phyloP scores from a whole-genome alignment of 2,329 filamentous ascomycete species.

The Curvularia spicifera region DNA sequence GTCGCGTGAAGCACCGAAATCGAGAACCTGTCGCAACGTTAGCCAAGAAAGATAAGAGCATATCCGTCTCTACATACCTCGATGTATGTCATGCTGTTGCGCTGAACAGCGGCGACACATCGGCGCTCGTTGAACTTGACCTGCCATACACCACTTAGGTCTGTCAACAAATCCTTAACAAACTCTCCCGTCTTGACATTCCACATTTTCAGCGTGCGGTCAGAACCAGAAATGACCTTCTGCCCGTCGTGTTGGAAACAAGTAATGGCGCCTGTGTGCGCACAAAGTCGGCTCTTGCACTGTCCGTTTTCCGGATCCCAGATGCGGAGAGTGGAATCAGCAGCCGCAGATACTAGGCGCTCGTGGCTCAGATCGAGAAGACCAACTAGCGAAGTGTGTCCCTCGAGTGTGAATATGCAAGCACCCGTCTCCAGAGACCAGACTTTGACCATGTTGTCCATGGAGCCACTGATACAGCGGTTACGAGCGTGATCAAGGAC shows the following conservation, averaged over 20 bases:
- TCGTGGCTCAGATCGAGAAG: slow-evolving; percentile 88
- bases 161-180: slow-evolving; percentile 88
- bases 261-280: slow-evolving; percentile 95
- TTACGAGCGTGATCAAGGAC: slow-evolving; percentile 91
- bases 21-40: slow-evolving; percentile 74
- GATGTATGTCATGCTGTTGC: slow-evolving; percentile 90
- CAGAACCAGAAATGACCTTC: slow-evolving; percentile 95
- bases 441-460: slow-evolving; percentile 98
- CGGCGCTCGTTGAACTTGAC: slow-evolving; percentile 95
- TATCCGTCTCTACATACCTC: slow-evolving; percentile 63
- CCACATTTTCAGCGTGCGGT: slow-evolving; percentile 98
- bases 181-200: slow-evolving; percentile 91
- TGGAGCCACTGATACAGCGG: slow-evolving; percentile 95
- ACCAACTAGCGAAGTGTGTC: slow-evolving; percentile 89
- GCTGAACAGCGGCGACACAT: slow-evolving; percentile 95
- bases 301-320: slow-evolving; percentile 95
- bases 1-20: slow-evolving; percentile 93
- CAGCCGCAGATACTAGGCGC: slow-evolving; percentile 90
- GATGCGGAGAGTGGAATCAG: slow-evolving; percentile 91
- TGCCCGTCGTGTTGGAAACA: slow-evolving; percentile 98
- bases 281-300: slow-evolving; percentile 87
- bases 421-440: slow-evolving; percentile 91
- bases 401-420: slow-evolving; percentile 87
- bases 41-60: neutral
- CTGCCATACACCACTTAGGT: slow-evolving; percentile 97